Evolutionary conservation across 139 green algal genomes (phyloP), one percentile per base, ranked within the genome.

Genomic region (Volvox africanus): DNA sequence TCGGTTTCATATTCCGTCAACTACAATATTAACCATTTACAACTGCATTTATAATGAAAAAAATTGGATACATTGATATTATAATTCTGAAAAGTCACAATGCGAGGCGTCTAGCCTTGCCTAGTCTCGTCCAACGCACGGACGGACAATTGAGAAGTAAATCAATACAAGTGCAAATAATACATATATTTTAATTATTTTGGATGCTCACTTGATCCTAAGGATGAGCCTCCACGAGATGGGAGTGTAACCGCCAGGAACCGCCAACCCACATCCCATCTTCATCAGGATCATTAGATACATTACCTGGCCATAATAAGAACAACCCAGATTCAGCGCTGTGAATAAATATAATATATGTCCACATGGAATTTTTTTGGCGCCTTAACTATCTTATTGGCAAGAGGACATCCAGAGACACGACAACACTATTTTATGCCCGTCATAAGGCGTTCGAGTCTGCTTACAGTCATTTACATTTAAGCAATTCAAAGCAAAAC

Each of bases 201-300:
- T 6, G 24, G 24, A 73, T 3, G 65, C 24, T 30, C 6, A 73
- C 2, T 24, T 28, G 65, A 24, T 24, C 65, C 21, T 73, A 28
- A 73, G 21, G 5, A 6, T 73, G 16, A 28, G 65, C 24, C 32
- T 79, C 1, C 71, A 5, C 14, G 32, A 30, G 71, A 35, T 30
- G 32, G 71, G 71, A 79, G 71, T 79, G 71, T 79, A 79, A 79
- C 71, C 71, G 71, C 71, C 71, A 79, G 71, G 30, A 79, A 79
- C 71, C 71, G 71, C 71, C 71, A 79, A 79, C 71, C 28, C 71
- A 79, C 71, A 18, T 32, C 21, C 71, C 35, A n/a, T 44, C 79
- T 69, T 67, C 37, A 50, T 32, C 18, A 20, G 33, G 44, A 55
- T 55, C 44, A 73, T 73, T 73, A 28, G 65, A 28, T 28, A 12